Base-by-base conservation (phyloP, 2,329 filamentous ascomycete species). In the Basipetospora chlamydospora region DNA sequence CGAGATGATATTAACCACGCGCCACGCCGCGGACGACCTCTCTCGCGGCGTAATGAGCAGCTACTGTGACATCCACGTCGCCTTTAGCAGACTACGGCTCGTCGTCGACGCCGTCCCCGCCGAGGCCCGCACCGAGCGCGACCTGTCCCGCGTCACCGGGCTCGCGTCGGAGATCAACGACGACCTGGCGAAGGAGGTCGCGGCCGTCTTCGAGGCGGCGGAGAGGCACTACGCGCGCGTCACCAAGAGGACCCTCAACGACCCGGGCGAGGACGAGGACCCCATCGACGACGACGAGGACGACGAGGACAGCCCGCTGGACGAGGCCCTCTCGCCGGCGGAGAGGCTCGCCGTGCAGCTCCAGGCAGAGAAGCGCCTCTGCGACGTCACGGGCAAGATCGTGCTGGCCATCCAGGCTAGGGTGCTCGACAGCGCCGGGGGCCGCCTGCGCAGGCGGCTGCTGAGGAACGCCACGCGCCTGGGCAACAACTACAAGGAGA, bases 401-500 rank as follows among this genome's bases (percentile, higher is more conserved):
- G 81, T 95, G 26, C 70, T 93, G 28, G 80, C 79, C 10, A 76
- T 93, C 16, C 64, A 81, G 8, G 83, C 77, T 15, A 76, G 75
- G 37, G 74, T 86, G 28, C 64, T 95, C 35, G 85, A 92, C 50
- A 60, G 65, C 21, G 68, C 68, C 7, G 76, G 73, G 21, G n/a
- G n/a, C n/a, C 73, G 72, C 50, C 66, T 93, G 25, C 71, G 73
- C 43, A 72, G 74, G 47, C 70, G 86, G 15, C 63, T 98, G 16
- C 67, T 80, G 47, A 70, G 83, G 44, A 95, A 98, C 57, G 80
- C 80, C 51, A 64, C 62, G n/a, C 77, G 74, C 50, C 67, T 98
- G 3, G 90, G 90, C 3, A 64, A 72, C 31, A 95, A 90, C 52
- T 92, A 83, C 64, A 83, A 80, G 49, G 85, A 90, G 47, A 75